Evolutionary conservation across 192 early-diverging fungal genomes (phyloP).

Genomic region (Backusella tarrabulga): DNA sequence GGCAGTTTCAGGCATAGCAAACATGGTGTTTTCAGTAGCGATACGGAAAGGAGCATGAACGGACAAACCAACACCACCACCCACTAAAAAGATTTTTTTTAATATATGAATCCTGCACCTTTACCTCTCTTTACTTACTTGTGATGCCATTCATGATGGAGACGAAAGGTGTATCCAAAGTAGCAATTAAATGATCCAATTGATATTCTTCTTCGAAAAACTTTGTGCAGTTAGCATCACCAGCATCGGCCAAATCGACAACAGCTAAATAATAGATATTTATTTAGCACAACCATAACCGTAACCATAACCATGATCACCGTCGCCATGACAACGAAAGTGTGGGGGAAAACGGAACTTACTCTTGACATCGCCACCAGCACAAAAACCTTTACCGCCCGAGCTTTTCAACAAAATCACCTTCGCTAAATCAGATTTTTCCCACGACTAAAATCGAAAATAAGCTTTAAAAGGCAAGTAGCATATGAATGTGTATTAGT

Average conservation of each 20-base stretch:
- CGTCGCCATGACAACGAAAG: background rate
- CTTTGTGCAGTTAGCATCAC: slow-evolving; percentile 60
- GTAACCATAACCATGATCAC: background rate
- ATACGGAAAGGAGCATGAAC: slow-evolving; percentile 96
- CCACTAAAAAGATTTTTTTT: slow-evolving; percentile 62
- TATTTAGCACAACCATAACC: background rate
- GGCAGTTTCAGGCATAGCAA: slow-evolving; percentile 97
- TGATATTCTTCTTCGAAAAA: slow-evolving; percentile 94
- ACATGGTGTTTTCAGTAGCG: slow-evolving; percentile 92
- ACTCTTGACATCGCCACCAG: slow-evolving; percentile 81
- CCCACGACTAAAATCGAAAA: slow-evolving; percentile 65
- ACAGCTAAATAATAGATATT: slow-evolving; percentile 31
- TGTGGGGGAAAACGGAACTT: background rate
- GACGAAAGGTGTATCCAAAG: slow-evolving; percentile 85
- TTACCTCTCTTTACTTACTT: slow-evolving; percentile 44
- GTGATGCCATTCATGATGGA: slow-evolving; percentile 86
- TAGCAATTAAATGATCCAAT: slow-evolving; percentile 90
- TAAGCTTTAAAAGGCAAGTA: background rate
- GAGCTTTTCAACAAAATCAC: slow-evolving; percentile 80
- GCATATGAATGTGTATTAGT: background rate
- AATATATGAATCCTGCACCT: background rate
- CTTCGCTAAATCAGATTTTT: slow-evolving; percentile 83
- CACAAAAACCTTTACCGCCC: slow-evolving; percentile 83
- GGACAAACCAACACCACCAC: slow-evolving; percentile 94
- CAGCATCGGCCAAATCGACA: slow-evolving; percentile 40